Evolutionary conservation across 2,329 filamentous ascomycete species (phyloP), one percentile per base, ranked within the genome.

Genomic region (Septoria linicola): DNA sequence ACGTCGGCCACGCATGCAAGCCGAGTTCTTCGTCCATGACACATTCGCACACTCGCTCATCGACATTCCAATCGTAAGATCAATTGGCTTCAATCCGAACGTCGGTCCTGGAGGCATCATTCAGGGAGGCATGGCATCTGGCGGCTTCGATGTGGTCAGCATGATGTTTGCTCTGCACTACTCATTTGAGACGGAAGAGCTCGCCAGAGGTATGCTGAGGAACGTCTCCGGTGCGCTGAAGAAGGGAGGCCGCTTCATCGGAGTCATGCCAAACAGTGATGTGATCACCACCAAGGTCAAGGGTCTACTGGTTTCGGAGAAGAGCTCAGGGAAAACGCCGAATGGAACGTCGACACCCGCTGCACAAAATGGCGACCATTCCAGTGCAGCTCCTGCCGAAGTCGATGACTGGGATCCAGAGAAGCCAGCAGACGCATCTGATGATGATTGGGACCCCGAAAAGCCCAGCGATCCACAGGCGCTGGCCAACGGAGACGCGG

Each of bases 81-180:
- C 95, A 50, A 89, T 99, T 23, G 93, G 93, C 17, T 96, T 96
- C 62, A 88, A 95, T 64, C 76, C 80, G 0, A 85, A 84, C 53
- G 81, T 78, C 11, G 84, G 74, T 63, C 88, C 76, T 0, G 78
- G 76, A 21, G 71, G 78, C 27, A 75, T 79, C 61, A 74, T 74
- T 73, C 87, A 83, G 70, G 84, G 82, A 32, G 84, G 80, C 72
- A 80, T 81, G 55, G 82, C 82, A 46, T 86, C 86, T 49, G 91
- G 92, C 34, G 75, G 76, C 3, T 99, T 97, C 63, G 93, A 99
- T 68, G 88, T 97, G 35, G 92, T 99, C 57, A 90, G 87, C 66
- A 96, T 96, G 82, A 99, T 99, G 93, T 99, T 99, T 71, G 95
- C 90, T 65, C 93, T 99, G 84, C 93, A 99, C 73, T 99, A 99